phyloP scores from a whole-genome alignment of 2,329 filamentous ascomycete species.

The Ascochyta pisi region DNA sequence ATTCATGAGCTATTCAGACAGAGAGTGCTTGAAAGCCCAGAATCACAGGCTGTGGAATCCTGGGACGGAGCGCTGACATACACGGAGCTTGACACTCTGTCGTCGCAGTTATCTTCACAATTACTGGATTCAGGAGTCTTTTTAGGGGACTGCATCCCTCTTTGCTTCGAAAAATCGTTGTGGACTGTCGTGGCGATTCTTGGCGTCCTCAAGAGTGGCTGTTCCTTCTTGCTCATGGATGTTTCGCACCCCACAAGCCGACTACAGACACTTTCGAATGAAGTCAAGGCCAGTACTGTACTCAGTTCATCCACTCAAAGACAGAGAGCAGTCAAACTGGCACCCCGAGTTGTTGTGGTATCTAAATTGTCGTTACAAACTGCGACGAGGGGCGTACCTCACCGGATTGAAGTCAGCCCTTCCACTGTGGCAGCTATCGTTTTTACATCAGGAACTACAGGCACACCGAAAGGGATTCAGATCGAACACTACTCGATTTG shows the following conservation, averaged over 20 bases:
- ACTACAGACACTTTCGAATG: neutral
- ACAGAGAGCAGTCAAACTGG: neutral
- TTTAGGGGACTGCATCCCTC: conserved; percentile 22
- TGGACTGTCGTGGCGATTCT: conserved; percentile 46
- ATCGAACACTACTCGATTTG: conserved; percentile 2
- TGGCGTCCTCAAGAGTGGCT: conserved; percentile 52
- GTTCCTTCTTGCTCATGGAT: conserved; percentile 40
- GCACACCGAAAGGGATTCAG: conserved; percentile 73
- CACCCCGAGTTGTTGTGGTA: neutral
- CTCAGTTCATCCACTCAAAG: neutral
- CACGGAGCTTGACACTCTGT: conserved; percentile 18
- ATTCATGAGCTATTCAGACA: neutral
- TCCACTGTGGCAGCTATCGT: conserved; percentile 56
- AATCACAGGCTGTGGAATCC: conserved; percentile 4
- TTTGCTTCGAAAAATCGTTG: conserved; percentile 30
- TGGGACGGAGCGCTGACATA: conserved; percentile 23
- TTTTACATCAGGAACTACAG: conserved; percentile 83
- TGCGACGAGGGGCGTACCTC: neutral
- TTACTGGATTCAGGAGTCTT: conserved; percentile 13
- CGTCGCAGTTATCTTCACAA: neutral
- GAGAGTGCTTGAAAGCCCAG: neutral
- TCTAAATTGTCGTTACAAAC: neutral
- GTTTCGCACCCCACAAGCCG: conserved; percentile 22
- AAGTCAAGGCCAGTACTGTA: neutral
- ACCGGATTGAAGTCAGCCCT: neutral